Evolutionary conservation across 805 yeast species (phyloP).

Genomic region (Pichia membranifaciens): DNA sequence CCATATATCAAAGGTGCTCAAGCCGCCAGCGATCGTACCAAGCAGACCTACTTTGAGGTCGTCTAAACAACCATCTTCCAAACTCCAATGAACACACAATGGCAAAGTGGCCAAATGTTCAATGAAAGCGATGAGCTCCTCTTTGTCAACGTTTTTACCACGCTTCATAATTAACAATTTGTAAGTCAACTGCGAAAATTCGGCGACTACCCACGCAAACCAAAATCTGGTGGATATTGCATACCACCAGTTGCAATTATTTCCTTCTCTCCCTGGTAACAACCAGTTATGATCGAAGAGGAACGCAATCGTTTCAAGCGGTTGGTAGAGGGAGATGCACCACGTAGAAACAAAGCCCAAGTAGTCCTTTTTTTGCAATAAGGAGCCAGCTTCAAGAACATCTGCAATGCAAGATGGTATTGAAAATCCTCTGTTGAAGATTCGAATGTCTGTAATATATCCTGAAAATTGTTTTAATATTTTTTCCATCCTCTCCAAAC

Average conservation of each 20-base stretch:
- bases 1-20: conserved; percentile 22
- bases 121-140: conserved; percentile 17
- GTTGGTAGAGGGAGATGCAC: conserved; percentile 25
- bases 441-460: conserved; percentile 32
- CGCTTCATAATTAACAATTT: background rate
- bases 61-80: conserved; percentile 29
- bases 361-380: conserved; percentile 10
- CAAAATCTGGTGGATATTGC: conserved; percentile 30
- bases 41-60: conserved; percentile 31
- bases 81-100: conserved; percentile 35
- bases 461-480: conserved; percentile 24
- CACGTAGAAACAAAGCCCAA: conserved; percentile 13
- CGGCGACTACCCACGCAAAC: conserved; percentile 32
- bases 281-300: conserved; percentile 30
- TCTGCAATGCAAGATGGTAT: conserved; percentile 22
- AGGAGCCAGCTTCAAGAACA: conserved; percentile 6
- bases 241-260: conserved; percentile 24
- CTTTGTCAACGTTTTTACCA: conserved; percentile 15
- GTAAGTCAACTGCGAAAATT: conserved; percentile 17
- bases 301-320: conserved; percentile 33
- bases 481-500: background rate
- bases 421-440: conserved; percentile 34
- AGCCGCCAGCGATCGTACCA: conserved; percentile 27
- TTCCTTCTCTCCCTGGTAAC: conserved; percentile 14
- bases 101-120: conserved; percentile 32